Conservation (phyloP, 2,329 filamentous ascomycete genomes). For the Xylariaceae sp. region DNA sequence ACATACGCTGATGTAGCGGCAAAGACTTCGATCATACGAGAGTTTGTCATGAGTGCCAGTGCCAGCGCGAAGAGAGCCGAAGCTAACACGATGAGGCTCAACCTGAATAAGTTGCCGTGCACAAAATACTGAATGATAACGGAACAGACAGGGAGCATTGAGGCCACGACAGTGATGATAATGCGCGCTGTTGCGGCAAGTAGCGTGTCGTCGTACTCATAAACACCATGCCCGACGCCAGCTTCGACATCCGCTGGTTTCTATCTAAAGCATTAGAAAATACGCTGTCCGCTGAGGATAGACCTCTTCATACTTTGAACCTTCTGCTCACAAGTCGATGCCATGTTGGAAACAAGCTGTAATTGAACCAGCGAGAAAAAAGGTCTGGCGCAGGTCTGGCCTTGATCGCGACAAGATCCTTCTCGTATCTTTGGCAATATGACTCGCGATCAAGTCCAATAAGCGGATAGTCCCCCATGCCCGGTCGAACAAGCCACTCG, state of each 20-base stretch:
- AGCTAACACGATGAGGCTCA: conserved; percentile 4
- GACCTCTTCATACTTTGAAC: conserved; percentile 3
- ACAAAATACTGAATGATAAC: conserved; percentile 7
- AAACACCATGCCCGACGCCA: conserved; percentile 2
- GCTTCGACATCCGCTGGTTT: not conserved
- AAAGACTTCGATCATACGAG: conserved; percentile 9
- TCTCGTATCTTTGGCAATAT: not conserved
- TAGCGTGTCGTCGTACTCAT: conserved; percentile 5
- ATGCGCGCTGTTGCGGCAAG: conserved; percentile 1
- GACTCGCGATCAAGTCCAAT: conserved; percentile 5
- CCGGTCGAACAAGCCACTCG: conserved; percentile 4
- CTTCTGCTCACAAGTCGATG: conserved; percentile 3
- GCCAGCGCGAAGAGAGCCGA: conserved; percentile 9
- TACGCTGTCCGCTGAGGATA: no score
- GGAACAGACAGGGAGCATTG: conserved; percentile 7
- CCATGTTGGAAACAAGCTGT: conserved; percentile 2
- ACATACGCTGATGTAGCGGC: conserved; percentile 12
- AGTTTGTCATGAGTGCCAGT: conserved; percentile 9
- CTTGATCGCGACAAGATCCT: conserved; percentile 8
- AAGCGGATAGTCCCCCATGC: conserved; percentile 8
- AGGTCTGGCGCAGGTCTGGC: conserved; percentile 1
- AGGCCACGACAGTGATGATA: conserved; percentile 7
- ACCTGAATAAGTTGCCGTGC: not conserved
- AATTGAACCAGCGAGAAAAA: conserved; percentile 8
- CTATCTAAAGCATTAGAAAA: not conserved